Percentiles rank a stretch among this genome's conserved stretches.
Evolutionary conservation across 208 protist genomes (phyloP).

Genomic region (Entamoeba moshkovskii): DNA sequence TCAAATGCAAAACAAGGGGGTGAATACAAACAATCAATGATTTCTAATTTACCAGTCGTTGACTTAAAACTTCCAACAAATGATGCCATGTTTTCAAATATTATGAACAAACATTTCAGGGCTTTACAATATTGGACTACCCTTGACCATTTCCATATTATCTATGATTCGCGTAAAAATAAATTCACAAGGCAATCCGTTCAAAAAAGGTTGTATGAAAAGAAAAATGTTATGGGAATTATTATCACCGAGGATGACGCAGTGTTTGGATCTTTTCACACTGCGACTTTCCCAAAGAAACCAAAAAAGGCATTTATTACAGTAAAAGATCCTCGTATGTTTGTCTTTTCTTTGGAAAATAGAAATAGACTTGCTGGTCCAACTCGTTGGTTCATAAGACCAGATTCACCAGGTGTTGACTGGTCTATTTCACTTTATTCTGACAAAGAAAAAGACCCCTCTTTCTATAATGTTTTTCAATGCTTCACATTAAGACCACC

Average conservation of each 20-base stretch:
- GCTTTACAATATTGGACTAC: not conserved
- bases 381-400: not conserved
- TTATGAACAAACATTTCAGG: not conserved
- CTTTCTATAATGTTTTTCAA: not conserved
- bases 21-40: not conserved
- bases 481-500: not conserved
- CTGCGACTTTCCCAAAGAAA: not conserved
- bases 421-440: not conserved
- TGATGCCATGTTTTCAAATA: not conserved
- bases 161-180: not conserved
- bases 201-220: not conserved
- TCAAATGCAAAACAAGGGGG: not conserved
- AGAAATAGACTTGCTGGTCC: not conserved
- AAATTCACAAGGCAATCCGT: not conserved
- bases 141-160: not conserved
- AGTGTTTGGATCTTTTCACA: not conserved
- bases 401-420: not conserved
- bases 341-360: not conserved
- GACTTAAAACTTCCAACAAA: not conserved
- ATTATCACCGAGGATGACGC: not conserved
- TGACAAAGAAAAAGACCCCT: not conserved
- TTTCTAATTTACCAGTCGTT: not conserved
- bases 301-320: not conserved
- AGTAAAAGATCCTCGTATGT: not conserved
- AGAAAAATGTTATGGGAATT: not conserved